Percentiles rank a stretch among this genome's conserved stretches.
Evolutionary conservation across 768 basidiomycete species (phyloP).

Genomic region (Tricholomella constricta): DNA sequence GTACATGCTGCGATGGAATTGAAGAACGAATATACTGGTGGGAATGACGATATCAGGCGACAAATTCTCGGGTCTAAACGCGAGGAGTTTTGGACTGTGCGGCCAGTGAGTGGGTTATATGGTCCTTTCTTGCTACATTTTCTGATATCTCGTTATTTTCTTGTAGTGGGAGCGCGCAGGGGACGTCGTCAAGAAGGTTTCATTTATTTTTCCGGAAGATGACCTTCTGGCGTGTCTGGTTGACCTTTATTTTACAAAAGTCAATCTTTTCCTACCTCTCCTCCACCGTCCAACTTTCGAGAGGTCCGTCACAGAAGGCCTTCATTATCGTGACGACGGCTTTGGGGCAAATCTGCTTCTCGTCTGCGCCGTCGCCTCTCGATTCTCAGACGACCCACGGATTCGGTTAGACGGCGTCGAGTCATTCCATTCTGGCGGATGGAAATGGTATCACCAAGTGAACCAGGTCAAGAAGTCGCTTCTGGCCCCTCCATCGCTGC

Average conservation of each 20-base stretch:
- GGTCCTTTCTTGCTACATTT: background rate
- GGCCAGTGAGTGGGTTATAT: conserved; percentile 31
- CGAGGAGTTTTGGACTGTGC: conserved; percentile 39
- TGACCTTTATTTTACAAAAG: conserved; percentile 61
- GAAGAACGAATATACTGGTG: conserved; percentile 57
- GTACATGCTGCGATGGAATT: conserved; percentile 57
- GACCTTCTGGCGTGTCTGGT: conserved; percentile 56
- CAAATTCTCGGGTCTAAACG: conserved; percentile 23
- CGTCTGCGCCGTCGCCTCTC: conserved; percentile 70
- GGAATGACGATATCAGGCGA: conserved; percentile 20
- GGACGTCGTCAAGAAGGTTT: conserved; percentile 13
- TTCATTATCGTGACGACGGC: conserved; percentile 49
- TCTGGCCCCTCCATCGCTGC: conserved; percentile 64
- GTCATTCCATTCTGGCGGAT: conserved; percentile 51
- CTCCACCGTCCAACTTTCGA: conserved; percentile 76
- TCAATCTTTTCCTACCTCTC: conserved; percentile 65
- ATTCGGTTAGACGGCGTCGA: conserved; percentile 44
- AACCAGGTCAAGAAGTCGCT: conserved; percentile 64
- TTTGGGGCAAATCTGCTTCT: conserved; percentile 67
- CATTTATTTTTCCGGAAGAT: conserved; percentile 48
- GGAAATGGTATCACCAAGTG: conserved; percentile 72
- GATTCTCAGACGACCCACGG: conserved; percentile 58
- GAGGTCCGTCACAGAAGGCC: conserved; percentile 43
- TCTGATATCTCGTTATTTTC: background rate
- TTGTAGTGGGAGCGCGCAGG: conserved; percentile 39